Evolutionary conservation across 1,284 basidiomycete species (phyloP).

Genomic region (Porodaedalea pini): DNA sequence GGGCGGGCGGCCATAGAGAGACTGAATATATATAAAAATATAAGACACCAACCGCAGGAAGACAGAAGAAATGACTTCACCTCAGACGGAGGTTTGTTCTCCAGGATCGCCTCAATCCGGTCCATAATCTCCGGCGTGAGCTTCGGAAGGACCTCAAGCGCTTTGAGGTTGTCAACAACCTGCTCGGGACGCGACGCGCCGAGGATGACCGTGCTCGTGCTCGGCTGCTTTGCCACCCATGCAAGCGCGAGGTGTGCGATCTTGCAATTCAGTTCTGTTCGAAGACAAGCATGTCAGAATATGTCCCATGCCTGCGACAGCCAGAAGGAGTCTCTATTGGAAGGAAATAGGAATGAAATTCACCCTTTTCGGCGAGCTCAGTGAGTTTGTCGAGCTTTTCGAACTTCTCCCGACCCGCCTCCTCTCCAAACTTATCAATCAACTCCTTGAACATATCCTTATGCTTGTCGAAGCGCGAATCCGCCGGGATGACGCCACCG

Average conservation of each 20-base stretch:
- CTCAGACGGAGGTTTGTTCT: constrained; percentile 40
- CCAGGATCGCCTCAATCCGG: constrained; percentile 65
- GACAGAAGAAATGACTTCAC: too few relatives aligned
- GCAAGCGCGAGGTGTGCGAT: constrained; percentile 67
- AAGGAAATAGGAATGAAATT: constrained; percentile 22
- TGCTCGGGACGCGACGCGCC: constrained; percentile 58
- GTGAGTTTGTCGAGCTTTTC: constrained; percentile 65
- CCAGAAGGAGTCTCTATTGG: neutral
- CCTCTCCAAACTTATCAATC: constrained; percentile 41
- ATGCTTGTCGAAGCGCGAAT: constrained; percentile 59
- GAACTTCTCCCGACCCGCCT: constrained; percentile 61
- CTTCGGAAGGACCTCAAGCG: constrained; percentile 67
- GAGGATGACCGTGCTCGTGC: constrained; percentile 59
- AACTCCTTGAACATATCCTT: constrained; percentile 45
- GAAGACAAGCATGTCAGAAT: constrained; percentile 27
- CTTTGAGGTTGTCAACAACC: constrained; percentile 65
- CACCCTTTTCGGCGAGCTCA: constrained; percentile 49
- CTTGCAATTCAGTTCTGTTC: constrained; percentile 48
- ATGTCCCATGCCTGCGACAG: neutral
- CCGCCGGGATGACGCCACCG: constrained; percentile 45
- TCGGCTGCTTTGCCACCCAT: constrained; percentile 64
- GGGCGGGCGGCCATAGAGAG: neutral
- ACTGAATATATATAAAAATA: too few relatives aligned
- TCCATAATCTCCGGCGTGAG: constrained; percentile 60
- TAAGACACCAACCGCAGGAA: too few relatives aligned